Evolutionary conservation across 2,329 filamentous ascomycete genomes (phyloP), one percentile per base, ranked within the genome.

Genomic region (Penicillium sp.): DNA sequence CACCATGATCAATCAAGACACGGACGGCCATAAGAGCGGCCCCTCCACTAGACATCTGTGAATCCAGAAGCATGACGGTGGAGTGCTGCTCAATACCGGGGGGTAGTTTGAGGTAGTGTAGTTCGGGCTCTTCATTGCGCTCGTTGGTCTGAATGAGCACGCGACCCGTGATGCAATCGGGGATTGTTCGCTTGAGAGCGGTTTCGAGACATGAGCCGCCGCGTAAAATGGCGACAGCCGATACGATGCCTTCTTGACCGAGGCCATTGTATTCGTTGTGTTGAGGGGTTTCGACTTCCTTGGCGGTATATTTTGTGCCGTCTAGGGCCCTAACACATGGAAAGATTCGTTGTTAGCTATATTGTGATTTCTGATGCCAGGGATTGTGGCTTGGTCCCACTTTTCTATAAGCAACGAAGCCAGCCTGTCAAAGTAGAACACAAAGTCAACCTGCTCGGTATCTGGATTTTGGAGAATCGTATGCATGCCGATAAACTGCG

Each of bases 381-480:
- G 30, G n/a, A 31, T 26, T 11, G 2, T 7, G 17, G 21, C 48
- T 2, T 45, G 21, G 17, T 62, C 66, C 57, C 79, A 84, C 72
- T 80, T 85, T 76, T 98, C 94, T 51, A 98, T 86, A 29, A 98
- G 83, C 56, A 97, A 82, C n/a, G 91, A 88, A 2, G 91, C 88
- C 44, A 98, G 82, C 44, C 95, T 87, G 77, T 99, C 93, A 76
- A 98, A 97, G 78, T 98, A 98, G 78, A 98, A 98, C 65, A 97
- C 92, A 75, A 97, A 98, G 70, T 98, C 93, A 73, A 97, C 94
- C 47, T 91, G 86, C 7, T 85, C 82, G 0, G 92, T 94, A 52
- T 88, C 85, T 19, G 91, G 90, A 69, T 95, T 86, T 72, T 96
- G 90, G 46, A 99, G 86, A 60, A 97, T 91, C 0, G 93, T 97